phyloP scores from a whole-genome alignment of 164 flowering plant genomes.

The Buxus sempervirens region DNA sequence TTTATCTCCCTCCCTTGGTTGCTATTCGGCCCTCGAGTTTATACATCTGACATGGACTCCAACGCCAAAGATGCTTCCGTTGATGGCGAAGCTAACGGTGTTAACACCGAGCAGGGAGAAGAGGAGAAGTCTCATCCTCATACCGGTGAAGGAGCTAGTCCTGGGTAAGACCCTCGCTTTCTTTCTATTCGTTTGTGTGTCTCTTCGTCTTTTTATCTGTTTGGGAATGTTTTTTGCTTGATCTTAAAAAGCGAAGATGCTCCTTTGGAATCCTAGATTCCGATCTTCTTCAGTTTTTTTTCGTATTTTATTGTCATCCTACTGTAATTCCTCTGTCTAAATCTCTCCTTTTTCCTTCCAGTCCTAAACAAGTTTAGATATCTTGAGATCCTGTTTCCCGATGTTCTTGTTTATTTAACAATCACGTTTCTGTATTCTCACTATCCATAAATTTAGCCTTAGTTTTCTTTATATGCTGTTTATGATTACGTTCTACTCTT shows the following conservation, averaged over 20 bases:
- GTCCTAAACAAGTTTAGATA: too few relatives aligned
- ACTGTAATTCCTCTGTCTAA: too few relatives aligned
- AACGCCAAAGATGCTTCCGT: constrained; percentile 20
- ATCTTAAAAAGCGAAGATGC: too few relatives aligned
- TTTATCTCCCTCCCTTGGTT: not conserved
- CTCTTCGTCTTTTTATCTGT: not conserved
- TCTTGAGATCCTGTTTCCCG: too few relatives aligned
- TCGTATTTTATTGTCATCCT: too few relatives aligned
- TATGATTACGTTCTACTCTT: constrained; percentile 8
- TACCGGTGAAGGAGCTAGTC: constrained; percentile 64
- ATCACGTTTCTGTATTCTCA: not conserved
- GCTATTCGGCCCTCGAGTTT: not conserved
- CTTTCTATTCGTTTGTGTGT: not conserved
- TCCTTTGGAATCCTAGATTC: too few relatives aligned
- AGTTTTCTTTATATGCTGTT: not conserved
- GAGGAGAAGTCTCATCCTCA: constrained; percentile 44
- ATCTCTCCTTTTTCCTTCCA: too few relatives aligned
- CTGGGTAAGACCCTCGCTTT: constrained; percentile 37
- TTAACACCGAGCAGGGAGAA: constrained; percentile 25
- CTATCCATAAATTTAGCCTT: not conserved
- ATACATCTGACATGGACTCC: constrained; percentile 27
- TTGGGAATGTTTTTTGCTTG: too few relatives aligned
- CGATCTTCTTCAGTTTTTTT: too few relatives aligned
- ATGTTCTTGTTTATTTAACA: too few relatives aligned
- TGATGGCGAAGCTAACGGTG: constrained; percentile 36